These are phyloP conservation scores for Rhizomucor pusillus DNA, from an alignment of 371 early-diverging fungal species.

Conservation along the genomic window DNA sequence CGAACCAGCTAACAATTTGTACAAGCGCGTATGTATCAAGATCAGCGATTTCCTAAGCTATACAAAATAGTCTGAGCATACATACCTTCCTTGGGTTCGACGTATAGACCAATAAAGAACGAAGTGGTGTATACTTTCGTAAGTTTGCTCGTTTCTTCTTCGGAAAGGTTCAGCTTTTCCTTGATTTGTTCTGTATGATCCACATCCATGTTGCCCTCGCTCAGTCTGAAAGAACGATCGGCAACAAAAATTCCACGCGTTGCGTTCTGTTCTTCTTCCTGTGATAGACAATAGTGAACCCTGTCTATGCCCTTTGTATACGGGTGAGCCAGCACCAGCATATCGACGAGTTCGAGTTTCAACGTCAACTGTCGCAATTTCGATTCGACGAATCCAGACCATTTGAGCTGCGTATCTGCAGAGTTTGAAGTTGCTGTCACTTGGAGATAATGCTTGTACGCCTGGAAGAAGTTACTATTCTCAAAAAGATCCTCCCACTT, in stretches of 20 bases:
- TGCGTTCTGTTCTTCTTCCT: slow-evolving; percentile 64
- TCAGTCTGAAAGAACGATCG: slow-evolving; percentile 32
- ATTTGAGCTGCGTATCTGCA: slow-evolving; percentile 71
- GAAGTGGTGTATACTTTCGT: slow-evolving; percentile 66
- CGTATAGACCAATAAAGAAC: slow-evolving; percentile 86
- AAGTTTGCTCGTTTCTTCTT: slow-evolving; percentile 30
- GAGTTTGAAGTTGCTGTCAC: slow-evolving; percentile 79
- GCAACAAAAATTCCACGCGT: slow-evolving; percentile 57
- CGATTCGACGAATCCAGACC: slow-evolving; percentile 93
- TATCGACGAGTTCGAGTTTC: slow-evolving; percentile 84
- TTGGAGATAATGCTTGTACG: slow-evolving; percentile 92
- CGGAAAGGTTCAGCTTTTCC: slow-evolving; percentile 26
- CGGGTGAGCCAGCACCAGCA: slow-evolving; percentile 85
- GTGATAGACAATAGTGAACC: slow-evolving; percentile 56
- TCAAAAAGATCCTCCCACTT: slow-evolving; percentile 74
- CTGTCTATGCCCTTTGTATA: slow-evolving; percentile 87
- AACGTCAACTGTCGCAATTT: slow-evolving; percentile 87
- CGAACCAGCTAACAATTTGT: slow-evolving; percentile 5
- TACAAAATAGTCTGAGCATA: too few species aligned
- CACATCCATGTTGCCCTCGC: slow-evolving; percentile 41
- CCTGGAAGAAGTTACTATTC: slow-evolving; percentile 87
- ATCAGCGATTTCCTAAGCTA: too few species aligned
- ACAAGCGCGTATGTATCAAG: too few species aligned
- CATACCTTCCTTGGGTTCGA: slow-evolving; percentile 56
- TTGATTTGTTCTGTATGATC: slow-evolving; percentile 31